phyloP scores from a whole-genome alignment of 257 asterid genomes.

The Haberlea rhodopensis region DNA sequence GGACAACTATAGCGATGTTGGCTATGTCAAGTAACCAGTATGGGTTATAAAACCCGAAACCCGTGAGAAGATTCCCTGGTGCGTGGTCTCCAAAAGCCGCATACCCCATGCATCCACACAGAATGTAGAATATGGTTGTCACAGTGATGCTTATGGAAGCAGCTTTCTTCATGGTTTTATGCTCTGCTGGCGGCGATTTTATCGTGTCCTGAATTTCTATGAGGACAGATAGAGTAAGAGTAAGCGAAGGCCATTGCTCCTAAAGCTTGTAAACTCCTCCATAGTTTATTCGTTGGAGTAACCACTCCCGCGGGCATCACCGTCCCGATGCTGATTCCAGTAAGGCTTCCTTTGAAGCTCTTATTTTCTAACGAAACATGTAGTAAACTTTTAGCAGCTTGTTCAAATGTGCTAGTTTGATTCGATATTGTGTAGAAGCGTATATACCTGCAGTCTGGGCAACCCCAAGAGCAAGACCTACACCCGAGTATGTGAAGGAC shows the following conservation, averaged over 20 bases:
- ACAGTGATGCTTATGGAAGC: conserved; percentile 30
- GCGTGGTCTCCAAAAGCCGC: conserved; percentile 50
- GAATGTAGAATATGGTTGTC: conserved; percentile 39
- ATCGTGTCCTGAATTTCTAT: conserved; percentile 57
- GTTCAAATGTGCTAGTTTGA: neutral
- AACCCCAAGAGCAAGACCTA: conserved; percentile 45
- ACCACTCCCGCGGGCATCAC: conserved; percentile 35
- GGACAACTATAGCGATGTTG: conserved; percentile 41
- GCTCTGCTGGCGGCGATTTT: conserved; percentile 42
- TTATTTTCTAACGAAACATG: conserved; percentile 25
- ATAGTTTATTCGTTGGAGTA: conserved; percentile 38
- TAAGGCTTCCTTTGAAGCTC: conserved; percentile 42
- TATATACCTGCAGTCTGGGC: conserved; percentile 40
- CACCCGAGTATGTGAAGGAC: conserved; percentile 51
- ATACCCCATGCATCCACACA: conserved; percentile 51
- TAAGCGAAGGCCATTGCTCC: conserved; percentile 57
- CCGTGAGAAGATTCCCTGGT: conserved; percentile 47
- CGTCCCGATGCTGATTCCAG: conserved; percentile 44
- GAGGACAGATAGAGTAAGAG: conserved; percentile 41
- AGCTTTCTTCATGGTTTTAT: conserved; percentile 45
- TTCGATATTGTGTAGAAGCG: too few species aligned
- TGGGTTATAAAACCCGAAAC: conserved; percentile 43
- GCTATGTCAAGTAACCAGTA: conserved; percentile 48
- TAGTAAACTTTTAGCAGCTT: neutral
- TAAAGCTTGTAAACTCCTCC: conserved; percentile 48